Percentiles rank a stretch among this genome's conserved stretches.
These are phyloP conservation scores for Cercospora beticola DNA, from an alignment of 2,329 filamentous ascomycete genomes.

Conservation along the genomic window DNA sequence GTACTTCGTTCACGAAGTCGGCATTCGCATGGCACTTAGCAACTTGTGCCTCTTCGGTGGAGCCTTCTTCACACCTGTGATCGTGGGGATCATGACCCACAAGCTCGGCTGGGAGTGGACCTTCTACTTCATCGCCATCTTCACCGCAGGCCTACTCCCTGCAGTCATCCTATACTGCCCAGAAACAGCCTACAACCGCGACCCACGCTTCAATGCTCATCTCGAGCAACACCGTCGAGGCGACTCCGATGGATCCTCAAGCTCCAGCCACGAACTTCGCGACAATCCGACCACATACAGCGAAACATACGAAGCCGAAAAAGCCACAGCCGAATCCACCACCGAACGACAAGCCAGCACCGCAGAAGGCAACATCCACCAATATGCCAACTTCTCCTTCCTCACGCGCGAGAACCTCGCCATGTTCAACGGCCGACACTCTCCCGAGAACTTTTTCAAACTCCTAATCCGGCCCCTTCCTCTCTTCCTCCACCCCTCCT, in stretches of 20 bases:
- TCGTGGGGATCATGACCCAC: slow-evolving; percentile 81
- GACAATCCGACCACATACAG: background rate
- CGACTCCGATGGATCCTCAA: slow-evolving; percentile 5
- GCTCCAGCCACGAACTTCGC: slow-evolving; percentile 13
- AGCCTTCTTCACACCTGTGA: slow-evolving; percentile 78
- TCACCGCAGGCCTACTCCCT: slow-evolving; percentile 68
- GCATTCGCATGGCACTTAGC: slow-evolving; percentile 80
- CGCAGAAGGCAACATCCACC: slow-evolving; percentile 12
- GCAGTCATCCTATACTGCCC: slow-evolving; percentile 76
- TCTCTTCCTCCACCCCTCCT: slow-evolving; percentile 78
- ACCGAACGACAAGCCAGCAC: slow-evolving; percentile 4
- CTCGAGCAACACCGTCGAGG: slow-evolving; percentile 40
- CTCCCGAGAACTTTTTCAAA: slow-evolving; percentile 69
- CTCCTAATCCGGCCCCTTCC: slow-evolving; percentile 72
- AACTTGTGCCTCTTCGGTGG: slow-evolving; percentile 71
- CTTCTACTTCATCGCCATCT: slow-evolving; percentile 86
- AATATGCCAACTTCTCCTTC: slow-evolving; percentile 20
- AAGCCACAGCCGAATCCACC: background rate
- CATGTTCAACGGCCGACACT: slow-evolving; percentile 79
- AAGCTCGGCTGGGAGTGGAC: slow-evolving; percentile 80
- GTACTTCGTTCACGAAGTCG: slow-evolving; percentile 81
- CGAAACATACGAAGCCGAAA: slow-evolving; percentile 1
- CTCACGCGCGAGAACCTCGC: slow-evolving; percentile 27
- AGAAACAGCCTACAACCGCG: slow-evolving; percentile 75
- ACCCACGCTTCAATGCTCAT: slow-evolving; percentile 68